Evolutionary conservation across 2,329 filamentous ascomycete genomes (phyloP).

Genomic region (Cercospora sojina): DNA sequence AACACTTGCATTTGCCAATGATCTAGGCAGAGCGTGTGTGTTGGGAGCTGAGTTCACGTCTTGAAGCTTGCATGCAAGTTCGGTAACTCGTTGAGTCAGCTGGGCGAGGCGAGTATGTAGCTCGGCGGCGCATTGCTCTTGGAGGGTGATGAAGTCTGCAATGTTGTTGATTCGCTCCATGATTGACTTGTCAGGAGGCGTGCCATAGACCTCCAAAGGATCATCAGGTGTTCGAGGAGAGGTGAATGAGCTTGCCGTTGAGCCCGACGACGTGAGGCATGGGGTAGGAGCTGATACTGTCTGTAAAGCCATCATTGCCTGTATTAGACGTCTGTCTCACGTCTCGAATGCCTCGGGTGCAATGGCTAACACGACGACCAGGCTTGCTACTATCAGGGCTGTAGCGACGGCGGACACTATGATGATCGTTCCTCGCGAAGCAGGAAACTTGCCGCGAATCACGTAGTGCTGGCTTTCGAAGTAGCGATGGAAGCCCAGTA

Average conservation of each 20-base stretch:
- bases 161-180: slow-evolving; percentile 6
- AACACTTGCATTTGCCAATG: not conserved
- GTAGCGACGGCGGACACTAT: slow-evolving; percentile 65
- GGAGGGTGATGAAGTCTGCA: not conserved
- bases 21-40: not conserved
- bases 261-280: not conserved
- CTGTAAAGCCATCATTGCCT: not conserved
- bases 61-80: slow-evolving; percentile 1
- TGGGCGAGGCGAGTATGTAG: slow-evolving; percentile 1
- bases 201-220: not conserved
- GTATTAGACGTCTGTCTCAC: slow-evolving; percentile 9
- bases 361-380: slow-evolving; percentile 60
- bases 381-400: slow-evolving; percentile 57
- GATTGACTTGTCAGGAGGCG: not conserved
- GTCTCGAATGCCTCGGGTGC: slow-evolving; percentile 48
- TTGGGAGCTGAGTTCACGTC: not conserved
- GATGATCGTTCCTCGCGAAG: slow-evolving; percentile 71
- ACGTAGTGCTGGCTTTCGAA: slow-evolving; percentile 78
- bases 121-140: slow-evolving; percentile 6
- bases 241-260: not conserved
- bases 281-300: not conserved
- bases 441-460: slow-evolving; percentile 75
- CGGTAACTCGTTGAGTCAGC: not conserved
- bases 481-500: slow-evolving; percentile 76
- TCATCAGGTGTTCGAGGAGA: not conserved